Evolutionary conservation across 192 early-diverging fungal genomes (phyloP).

Genomic region (Backusella luteola): DNA sequence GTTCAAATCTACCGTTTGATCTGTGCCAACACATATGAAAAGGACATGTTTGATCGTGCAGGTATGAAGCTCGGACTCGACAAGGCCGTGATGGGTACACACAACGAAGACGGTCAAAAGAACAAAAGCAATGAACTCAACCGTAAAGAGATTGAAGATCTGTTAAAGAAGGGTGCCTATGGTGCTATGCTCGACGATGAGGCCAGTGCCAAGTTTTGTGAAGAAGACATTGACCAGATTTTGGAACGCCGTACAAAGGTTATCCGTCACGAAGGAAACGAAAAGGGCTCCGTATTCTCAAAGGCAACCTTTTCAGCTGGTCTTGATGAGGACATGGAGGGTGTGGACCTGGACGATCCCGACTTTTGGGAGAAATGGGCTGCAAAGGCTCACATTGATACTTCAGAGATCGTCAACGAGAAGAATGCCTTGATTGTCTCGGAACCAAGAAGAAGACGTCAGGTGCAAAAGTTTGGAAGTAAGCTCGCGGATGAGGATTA

Average conservation of each 20-base stretch:
- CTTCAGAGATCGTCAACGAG: constrained; percentile 49
- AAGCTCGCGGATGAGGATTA: constrained; percentile 34
- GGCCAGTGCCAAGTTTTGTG: constrained; percentile 67
- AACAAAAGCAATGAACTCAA: constrained; percentile 57
- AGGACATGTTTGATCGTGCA: constrained; percentile 89
- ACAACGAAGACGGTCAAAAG: constrained; percentile 43
- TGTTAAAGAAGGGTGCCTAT: constrained; percentile 88
- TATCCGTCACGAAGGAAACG: constrained; percentile 69
- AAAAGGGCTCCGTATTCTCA: constrained; percentile 76
- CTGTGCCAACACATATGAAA: constrained; percentile 81
- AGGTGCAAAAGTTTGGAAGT: constrained; percentile 51
- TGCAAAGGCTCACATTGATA: constrained; percentile 66
- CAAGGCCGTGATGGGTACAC: constrained; percentile 60
- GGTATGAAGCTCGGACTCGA: constrained; percentile 86
- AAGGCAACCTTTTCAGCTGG: constrained; percentile 74
- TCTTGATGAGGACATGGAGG: constrained; percentile 35
- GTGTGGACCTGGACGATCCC: constrained; percentile 81
- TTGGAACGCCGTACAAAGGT: constrained; percentile 75
- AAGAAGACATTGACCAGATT: constrained; percentile 88
- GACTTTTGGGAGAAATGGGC: constrained; percentile 92
- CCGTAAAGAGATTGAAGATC: constrained; percentile 80
- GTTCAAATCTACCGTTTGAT: constrained; percentile 77
- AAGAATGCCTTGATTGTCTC: constrained; percentile 67
- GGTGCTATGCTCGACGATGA: constrained; percentile 85
- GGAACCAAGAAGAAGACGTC: constrained; percentile 63